Evolutionary conservation across 129 eudicot species (phyloP), one percentile per base, ranked within the genome.

Genomic region (Sambucus nigra): DNA sequence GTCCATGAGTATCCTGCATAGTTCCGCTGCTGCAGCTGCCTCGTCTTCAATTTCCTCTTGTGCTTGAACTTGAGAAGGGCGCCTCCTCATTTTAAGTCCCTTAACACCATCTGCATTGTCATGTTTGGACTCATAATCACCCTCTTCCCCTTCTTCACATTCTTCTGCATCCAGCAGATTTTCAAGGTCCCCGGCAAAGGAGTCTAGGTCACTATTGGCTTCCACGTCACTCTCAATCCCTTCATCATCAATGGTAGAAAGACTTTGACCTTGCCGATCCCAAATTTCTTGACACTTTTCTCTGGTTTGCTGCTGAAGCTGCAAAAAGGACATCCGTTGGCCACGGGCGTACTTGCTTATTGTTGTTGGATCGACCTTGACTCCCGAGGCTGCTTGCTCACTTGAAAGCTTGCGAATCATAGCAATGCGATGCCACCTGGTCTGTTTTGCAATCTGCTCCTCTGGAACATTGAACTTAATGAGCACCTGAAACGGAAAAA

Each of bases 201-300:
- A 91, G 57, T 91, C 98, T 66, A 91, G 62, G 61, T 91, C 98
- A 56, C 98, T 91, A 28, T 85, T 76, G 53, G 94, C 94, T 57
- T 91, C 98, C 10, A 75, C 60, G 47, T 91, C 98, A 48, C 94
- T 85, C 73, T 85, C 95, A 23, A 65, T 84, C 53, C 85, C 98
- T 65, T 91, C 95, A 50, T 86, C 95, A 63, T 85, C 98, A 58
- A 77, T 46, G 48, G 94, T 80, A 15, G 81, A 74, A 41, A 91
- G 86, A 64, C 83, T 81, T 63, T 81, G 95, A 38, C 85, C 68
- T 68, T 85, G 98, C 35, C 89, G 70, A 44, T 91, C 98, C 98
- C 98, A 91, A 64, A 91, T 85, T 59, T 91, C 98, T 70, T 91
- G 98, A 53, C 98, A 91, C 69, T 91, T 91, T 65, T 91, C 98